phyloP scores from a whole-genome alignment of 2,329 filamentous ascomycete species.

The Arachnopeziza araneosa region DNA sequence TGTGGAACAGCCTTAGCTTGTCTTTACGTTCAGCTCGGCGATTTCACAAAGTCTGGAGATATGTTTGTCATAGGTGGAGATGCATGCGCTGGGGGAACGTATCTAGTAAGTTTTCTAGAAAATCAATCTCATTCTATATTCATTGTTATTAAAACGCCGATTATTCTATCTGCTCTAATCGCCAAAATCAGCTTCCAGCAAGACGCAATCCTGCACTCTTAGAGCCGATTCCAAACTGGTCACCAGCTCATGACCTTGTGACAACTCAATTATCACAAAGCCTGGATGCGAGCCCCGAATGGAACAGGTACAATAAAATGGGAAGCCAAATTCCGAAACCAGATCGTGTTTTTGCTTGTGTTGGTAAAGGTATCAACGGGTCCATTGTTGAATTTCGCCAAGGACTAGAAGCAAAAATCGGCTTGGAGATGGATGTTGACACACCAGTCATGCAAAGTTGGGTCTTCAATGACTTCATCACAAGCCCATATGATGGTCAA shows the following conservation, averaged over 20 bases:
- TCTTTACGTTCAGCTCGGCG: conserved; percentile 33
- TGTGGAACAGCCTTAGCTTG: conserved; percentile 79
- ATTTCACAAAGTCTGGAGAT: conserved; percentile 57
- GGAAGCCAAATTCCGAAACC: conserved; percentile 29
- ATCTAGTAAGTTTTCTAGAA: conserved; percentile 32
- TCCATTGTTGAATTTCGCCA: conserved; percentile 63
- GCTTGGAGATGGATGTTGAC: conserved; percentile 47
- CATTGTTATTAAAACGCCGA: neutral
- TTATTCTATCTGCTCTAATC: neutral
- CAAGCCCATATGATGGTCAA: conserved; percentile 6
- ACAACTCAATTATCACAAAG: conserved; percentile 35
- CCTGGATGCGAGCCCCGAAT: conserved; percentile 29
- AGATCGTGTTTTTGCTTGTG: conserved; percentile 62
- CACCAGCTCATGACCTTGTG: conserved; percentile 35
- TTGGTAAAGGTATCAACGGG: conserved; percentile 57
- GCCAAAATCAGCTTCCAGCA: conserved; percentile 43
- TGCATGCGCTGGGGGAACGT: conserved; percentile 71
- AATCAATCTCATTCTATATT: neutral
- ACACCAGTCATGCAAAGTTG: conserved; percentile 47
- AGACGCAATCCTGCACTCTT: conserved; percentile 48
- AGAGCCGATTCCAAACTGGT: conserved; percentile 60
- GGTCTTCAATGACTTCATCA: conserved; percentile 36
- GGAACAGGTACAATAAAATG: conserved; percentile 21
- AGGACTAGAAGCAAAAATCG: conserved; percentile 65
- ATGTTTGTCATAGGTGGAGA: conserved; percentile 43